These are phyloP conservation scores for Zygosaccharomyces pseudorouxii DNA, from an alignment of 805 yeast species.

Conservation along the genomic window DNA sequence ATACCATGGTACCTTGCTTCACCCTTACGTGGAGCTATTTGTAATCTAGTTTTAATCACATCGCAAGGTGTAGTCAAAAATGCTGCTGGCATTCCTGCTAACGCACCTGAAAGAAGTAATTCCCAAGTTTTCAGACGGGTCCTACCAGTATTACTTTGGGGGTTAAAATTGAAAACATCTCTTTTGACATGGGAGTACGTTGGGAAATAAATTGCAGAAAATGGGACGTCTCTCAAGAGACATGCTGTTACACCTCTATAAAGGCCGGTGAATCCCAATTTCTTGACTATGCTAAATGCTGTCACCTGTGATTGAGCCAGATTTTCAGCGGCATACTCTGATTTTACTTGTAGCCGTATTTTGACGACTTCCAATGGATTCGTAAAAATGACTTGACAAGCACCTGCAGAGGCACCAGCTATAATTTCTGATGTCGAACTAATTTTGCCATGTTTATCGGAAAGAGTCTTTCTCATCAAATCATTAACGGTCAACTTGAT, in stretches of 20 bases:
- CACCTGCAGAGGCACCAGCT: slow-evolving; percentile 95
- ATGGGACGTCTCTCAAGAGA: slow-evolving; percentile 90
- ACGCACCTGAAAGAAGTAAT: slow-evolving; percentile 78
- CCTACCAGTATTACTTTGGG: slow-evolving; percentile 53
- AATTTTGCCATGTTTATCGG: slow-evolving; percentile 46
- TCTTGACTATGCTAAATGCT: slow-evolving; percentile 61
- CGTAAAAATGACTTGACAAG: slow-evolving; percentile 92
- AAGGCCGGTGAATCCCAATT: slow-evolving; percentile 77
- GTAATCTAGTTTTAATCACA: slow-evolving; percentile 92
- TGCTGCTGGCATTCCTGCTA: slow-evolving; percentile 98
- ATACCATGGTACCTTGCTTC: slow-evolving; percentile 77
- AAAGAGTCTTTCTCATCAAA: slow-evolving; percentile 67
- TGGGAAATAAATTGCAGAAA: slow-evolving; percentile 95
- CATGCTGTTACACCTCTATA: slow-evolving; percentile 93
- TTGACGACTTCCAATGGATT: slow-evolving; percentile 95
- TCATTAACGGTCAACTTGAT: slow-evolving; percentile 94
- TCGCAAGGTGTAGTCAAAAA: slow-evolving; percentile 95
- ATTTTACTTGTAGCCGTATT: slow-evolving; percentile 91
- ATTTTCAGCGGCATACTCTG: slow-evolving; percentile 50
- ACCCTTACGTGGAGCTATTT: slow-evolving; percentile 72
- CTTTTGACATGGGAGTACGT: slow-evolving; percentile 90
- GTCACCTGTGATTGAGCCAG: slow-evolving; percentile 33
- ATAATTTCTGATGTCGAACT: slow-evolving; percentile 61
- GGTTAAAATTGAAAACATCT: slow-evolving; percentile 77
- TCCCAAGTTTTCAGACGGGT: slow-evolving; percentile 74